Conservation (phyloP, 192 early-diverging fungal genomes). For the Dissophora ornata region DNA sequence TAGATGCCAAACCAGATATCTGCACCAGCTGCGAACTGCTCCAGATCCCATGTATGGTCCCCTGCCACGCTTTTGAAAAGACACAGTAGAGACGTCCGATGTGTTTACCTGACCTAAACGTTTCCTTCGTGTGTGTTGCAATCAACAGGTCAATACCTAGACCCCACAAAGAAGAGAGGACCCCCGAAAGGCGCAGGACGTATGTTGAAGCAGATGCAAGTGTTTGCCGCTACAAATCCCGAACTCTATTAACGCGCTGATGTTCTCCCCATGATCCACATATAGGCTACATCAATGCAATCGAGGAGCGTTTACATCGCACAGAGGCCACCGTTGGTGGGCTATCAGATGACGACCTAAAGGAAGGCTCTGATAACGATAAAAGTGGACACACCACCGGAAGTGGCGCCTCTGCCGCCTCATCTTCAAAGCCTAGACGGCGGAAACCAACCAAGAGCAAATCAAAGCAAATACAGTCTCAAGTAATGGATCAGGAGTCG, state of each 20-base stretch:
- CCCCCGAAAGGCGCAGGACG: conserved; percentile 54
- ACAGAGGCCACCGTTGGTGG: conserved; percentile 72
- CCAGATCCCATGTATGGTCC: conserved; percentile 41
- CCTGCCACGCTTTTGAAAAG: no score
- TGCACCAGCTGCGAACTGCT: conserved; percentile 48
- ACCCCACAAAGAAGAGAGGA: conserved; percentile 52
- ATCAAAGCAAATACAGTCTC: background rate
- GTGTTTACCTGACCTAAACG: background rate
- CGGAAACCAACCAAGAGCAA: conserved; percentile 39
- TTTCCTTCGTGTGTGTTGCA: background rate
- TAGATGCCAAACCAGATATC: conserved; percentile 48
- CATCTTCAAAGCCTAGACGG: conserved; percentile 11
- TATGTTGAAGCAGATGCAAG: conserved; percentile 5
- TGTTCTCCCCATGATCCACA: no score
- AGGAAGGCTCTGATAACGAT: conserved; percentile 3
- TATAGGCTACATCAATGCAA: conserved; percentile 39
- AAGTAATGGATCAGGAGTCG: background rate
- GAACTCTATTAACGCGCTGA: no score
- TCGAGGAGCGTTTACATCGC: conserved; percentile 77
- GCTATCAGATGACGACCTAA: conserved; percentile 46
- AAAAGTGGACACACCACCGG: background rate
- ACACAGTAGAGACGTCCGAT: no score
- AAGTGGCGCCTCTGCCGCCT: conserved; percentile 7
- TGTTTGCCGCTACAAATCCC: background rate
- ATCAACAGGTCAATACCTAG: conserved; percentile 37